These are phyloP conservation scores for Physcomitrellopsis africana DNA, from an alignment of 225 moss, liverwort and hornwort genomes.

Conservation along the genomic window DNA sequence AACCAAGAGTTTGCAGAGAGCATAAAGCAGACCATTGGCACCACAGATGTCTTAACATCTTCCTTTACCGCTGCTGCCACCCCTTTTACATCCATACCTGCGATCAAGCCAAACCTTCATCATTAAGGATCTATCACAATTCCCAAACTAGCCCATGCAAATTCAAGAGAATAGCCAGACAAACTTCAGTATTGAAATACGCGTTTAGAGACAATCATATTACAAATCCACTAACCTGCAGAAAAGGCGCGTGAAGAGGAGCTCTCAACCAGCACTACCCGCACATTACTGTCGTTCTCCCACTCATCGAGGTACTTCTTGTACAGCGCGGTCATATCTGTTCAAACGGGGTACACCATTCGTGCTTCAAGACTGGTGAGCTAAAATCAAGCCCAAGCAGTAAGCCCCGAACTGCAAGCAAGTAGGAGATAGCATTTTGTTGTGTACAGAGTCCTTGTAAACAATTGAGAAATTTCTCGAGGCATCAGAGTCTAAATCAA, in stretches of 20 bases:
- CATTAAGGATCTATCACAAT: constrained; percentile 9
- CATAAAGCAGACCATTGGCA: constrained; percentile 46
- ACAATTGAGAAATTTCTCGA: neutral
- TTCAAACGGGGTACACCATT: constrained; percentile 22
- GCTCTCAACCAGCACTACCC: constrained; percentile 83
- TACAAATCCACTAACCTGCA: constrained; percentile 54
- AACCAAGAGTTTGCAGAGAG: constrained; percentile 16
- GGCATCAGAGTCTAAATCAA: neutral
- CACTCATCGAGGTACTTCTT: constrained; percentile 85
- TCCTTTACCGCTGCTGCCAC: constrained; percentile 90
- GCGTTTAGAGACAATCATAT: neutral
- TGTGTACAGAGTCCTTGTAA: neutral
- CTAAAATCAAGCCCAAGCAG: neutral
- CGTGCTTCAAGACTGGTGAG: neutral
- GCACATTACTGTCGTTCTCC: constrained; percentile 68
- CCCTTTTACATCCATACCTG: constrained; percentile 99
- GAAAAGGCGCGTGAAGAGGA: constrained; percentile 90
- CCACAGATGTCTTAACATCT: constrained; percentile 57
- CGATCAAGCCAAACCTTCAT: constrained; percentile 53
- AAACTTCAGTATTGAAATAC: neutral
- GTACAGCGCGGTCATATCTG: constrained; percentile 92
- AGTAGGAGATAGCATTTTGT: constrained; percentile 5
- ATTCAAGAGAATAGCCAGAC: constrained; percentile 4
- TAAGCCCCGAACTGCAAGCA: constrained; percentile 16
- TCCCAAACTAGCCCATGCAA: neutral